phyloP scores from a whole-genome alignment of 2,329 filamentous ascomycete species.

The Zymoseptoria passerinii region DNA sequence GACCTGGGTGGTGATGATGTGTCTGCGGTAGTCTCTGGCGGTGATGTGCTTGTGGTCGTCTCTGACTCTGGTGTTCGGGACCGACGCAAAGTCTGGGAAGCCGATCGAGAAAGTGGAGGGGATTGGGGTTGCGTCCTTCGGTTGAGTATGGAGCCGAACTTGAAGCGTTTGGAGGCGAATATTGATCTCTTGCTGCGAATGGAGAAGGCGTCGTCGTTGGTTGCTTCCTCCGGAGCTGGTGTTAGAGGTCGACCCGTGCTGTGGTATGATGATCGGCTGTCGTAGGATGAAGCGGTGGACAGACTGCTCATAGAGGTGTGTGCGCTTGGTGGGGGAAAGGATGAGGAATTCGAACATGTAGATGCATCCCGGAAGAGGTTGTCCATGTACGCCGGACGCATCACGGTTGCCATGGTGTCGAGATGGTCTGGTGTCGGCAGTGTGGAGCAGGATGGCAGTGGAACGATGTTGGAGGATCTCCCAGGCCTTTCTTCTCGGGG shows the following conservation, averaged over 20 bases:
- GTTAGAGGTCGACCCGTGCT: slow-evolving; percentile 17
- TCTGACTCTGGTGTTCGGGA: neutral
- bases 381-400: slow-evolving; percentile 26
- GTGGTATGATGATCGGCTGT: slow-evolving; percentile 16
- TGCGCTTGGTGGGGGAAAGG: slow-evolving; percentile 5
- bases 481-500: neutral
- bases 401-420: slow-evolving; percentile 20
- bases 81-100: neutral
- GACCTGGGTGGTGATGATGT: slow-evolving; percentile 7
- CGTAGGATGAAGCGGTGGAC: slow-evolving; percentile 17
- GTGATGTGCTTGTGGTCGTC: neutral
- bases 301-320: slow-evolving; percentile 26
- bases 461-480: neutral
- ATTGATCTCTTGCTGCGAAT: slow-evolving; percentile 19
- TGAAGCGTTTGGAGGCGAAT: slow-evolving; percentile 13
- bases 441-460: neutral
- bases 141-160: slow-evolving; percentile 17
- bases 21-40: neutral
- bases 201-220: slow-evolving; percentile 12
- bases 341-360: slow-evolving; percentile 2
- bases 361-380: slow-evolving; percentile 23
- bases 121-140: slow-evolving; percentile 22
- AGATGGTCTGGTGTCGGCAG: neutral
- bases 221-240: slow-evolving; percentile 20
- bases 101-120: slow-evolving; percentile 2